Evolutionary conservation across 305 asterid species (phyloP), one percentile per base, ranked within the genome.

Genomic region (Fraxinus nigra): DNA sequence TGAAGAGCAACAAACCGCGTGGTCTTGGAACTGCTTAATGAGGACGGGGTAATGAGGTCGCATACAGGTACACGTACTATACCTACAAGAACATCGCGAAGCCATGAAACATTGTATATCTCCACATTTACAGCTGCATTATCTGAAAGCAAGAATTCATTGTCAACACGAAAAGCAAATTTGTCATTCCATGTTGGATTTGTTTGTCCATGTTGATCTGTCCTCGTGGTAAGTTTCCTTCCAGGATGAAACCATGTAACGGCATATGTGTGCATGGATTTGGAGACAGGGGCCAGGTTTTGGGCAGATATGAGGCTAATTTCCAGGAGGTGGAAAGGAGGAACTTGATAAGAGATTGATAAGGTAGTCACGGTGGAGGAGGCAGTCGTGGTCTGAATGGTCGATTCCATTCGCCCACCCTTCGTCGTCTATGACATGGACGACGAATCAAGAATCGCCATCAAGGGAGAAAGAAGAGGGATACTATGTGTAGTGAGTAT

Each of bases 151-250:
- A 91, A 85, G 48, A 85, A 56, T 24, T 82, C 79, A 4, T 87
- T 75, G 30, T 90, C 95, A 9, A 90, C 85, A 33, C 90, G 92
- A 56, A 92, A 93, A 0, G 89, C 85, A 80, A 93, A 83, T 79
- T 89, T 90, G 24, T 93, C 90, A 78, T 92, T 92, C 98, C 98
- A 93, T 0, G 90, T 89, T 4, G 98, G 97, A 61, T 88, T 88
- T 4, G 82, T 80, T 48, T 84, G 82, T 63, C 95, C 95, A 4
- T 82, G 78, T 4, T 86, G 86, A 69, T 91, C 92, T 1, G 90
- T 85, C 33, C 84, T 80, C 46, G 98, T 91, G n/a, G 89, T 79
- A 35, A 84, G 81, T 70, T 89, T 93, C 3, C 87, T 87, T 28
- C 48, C 82, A 0, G 94, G 88, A 82, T 86, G 83, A 48, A 90